These are phyloP conservation scores for Phialocephala sp. DNA, from an alignment of 2,329 filamentous ascomycete genomes.

Conservation along the genomic window DNA sequence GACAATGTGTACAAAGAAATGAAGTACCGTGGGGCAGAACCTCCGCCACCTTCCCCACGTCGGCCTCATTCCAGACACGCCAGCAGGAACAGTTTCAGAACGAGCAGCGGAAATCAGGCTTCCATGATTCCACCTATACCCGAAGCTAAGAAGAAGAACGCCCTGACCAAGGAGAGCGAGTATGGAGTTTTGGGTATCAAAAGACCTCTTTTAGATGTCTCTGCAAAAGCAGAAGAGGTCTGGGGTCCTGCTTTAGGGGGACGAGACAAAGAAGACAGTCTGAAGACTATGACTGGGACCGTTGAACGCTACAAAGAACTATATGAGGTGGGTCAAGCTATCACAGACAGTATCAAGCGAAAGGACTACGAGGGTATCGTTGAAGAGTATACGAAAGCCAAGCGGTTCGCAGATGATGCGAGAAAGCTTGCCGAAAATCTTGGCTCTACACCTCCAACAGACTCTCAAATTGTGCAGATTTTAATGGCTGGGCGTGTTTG, in stretches of 20 bases:
- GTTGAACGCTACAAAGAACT: slow-evolving; percentile 82
- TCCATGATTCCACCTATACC: slow-evolving; percentile 38
- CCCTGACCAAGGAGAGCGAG: slow-evolving; percentile 89
- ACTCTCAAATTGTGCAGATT: slow-evolving; percentile 84
- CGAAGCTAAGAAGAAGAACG: slow-evolving; percentile 81
- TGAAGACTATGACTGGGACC: slow-evolving; percentile 77
- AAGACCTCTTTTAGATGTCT: slow-evolving; percentile 83
- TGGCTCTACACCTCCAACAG: slow-evolving; percentile 65
- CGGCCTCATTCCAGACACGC: slow-evolving; percentile 44
- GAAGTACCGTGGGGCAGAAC: slow-evolving; percentile 72
- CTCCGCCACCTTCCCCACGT: slow-evolving; percentile 46
- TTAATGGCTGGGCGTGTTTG: slow-evolving; percentile 92
- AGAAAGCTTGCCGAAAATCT: slow-evolving; percentile 67
- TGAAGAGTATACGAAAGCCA: slow-evolving; percentile 85
- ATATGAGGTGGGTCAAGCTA: slow-evolving; percentile 77
- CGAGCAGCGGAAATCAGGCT: slow-evolving; percentile 45
- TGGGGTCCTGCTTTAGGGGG: slow-evolving; percentile 95
- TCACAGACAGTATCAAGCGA: slow-evolving; percentile 85
- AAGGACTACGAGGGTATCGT: slow-evolving; percentile 89
- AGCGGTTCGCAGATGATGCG: slow-evolving; percentile 80
- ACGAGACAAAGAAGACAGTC: slow-evolving; percentile 84
- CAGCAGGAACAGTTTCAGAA: slow-evolving; percentile 46
- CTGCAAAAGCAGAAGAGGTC: slow-evolving; percentile 93
- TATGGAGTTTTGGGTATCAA: slow-evolving; percentile 91
- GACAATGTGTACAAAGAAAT: slow-evolving; percentile 99